Evolutionary conservation across 2,329 filamentous ascomycete genomes (phyloP).

Genomic region (Cytospora chrysosperma): DNA sequence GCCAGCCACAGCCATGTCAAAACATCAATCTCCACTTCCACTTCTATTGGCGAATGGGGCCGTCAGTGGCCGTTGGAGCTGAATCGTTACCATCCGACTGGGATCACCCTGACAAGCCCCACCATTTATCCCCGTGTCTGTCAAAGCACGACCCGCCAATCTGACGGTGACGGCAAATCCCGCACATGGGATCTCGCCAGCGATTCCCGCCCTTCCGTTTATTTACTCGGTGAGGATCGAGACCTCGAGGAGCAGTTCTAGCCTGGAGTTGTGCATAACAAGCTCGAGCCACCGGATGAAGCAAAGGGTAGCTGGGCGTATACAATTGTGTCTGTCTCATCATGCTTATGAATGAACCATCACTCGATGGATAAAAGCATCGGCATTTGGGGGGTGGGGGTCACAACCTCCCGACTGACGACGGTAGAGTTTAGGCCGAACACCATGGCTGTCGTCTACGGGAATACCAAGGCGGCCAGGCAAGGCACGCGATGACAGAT

Average conservation of each 20-base stretch:
- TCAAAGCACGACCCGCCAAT: slow-evolving; percentile 17
- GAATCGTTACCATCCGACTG: slow-evolving; percentile 17
- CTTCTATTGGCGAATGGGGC: background rate
- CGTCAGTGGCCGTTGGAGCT: slow-evolving; percentile 3
- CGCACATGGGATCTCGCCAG: slow-evolving; percentile 9
- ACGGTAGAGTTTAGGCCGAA: background rate
- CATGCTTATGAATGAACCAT: background rate
- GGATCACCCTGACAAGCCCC: slow-evolving; percentile 15
- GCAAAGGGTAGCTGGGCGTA: background rate
- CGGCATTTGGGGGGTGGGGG: too few relatives aligned
- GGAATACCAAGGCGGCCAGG: slow-evolving; percentile 1
- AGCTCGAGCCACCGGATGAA: background rate
- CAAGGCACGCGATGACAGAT: background rate
- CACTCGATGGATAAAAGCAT: background rate
- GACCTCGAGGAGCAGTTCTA: background rate
- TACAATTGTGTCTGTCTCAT: background rate
- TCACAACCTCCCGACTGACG: background rate
- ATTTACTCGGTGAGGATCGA: slow-evolving; percentile 6
- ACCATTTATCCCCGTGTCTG: background rate
- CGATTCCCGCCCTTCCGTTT: background rate
- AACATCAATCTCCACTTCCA: slow-evolving; percentile 4
- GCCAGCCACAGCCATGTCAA: slow-evolving; percentile 12
- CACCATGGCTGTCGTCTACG: background rate
- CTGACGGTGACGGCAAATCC: slow-evolving; percentile 21
- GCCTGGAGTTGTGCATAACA: background rate